These are phyloP conservation scores for Penicillium bialowiezense DNA, from an alignment of 495 filamentous ascomycete genomes.

Conservation along the genomic window DNA sequence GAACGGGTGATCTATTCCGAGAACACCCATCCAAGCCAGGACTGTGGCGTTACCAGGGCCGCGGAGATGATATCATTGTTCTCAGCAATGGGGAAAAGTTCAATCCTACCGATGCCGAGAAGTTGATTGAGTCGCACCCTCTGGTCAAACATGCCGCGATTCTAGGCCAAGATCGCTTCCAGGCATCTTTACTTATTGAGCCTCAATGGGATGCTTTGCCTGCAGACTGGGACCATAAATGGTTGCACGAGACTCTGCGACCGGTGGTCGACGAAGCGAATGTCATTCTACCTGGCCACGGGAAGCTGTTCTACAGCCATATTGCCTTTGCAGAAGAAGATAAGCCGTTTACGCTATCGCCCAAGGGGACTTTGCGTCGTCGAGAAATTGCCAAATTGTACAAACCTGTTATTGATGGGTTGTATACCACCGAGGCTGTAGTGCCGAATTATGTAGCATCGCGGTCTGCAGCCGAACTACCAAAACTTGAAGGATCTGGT, in stretches of 20 bases:
- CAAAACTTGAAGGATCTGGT: not conserved
- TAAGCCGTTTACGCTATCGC: slow-evolving; percentile 1
- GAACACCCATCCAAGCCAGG: slow-evolving; percentile 12
- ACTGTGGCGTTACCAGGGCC: slow-evolving; percentile 29
- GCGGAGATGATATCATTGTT: slow-evolving; percentile 38
- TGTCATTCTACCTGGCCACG: not conserved
- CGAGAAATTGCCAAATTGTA: not conserved
- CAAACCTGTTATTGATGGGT: not conserved
- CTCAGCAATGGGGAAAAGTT: slow-evolving; percentile 37
- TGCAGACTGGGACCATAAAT: not conserved
- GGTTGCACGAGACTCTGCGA: not conserved
- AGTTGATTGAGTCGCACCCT: not conserved
- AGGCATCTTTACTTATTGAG: not conserved
- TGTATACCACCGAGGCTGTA: not conserved
- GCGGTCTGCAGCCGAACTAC: not conserved
- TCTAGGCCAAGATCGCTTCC: not conserved
- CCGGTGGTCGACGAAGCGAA: not conserved
- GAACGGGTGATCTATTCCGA: slow-evolving; percentile 15
- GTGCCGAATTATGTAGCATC: too few relatives aligned
- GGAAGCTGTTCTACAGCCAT: not conserved
- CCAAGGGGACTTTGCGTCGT: not conserved
- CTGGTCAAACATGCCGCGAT: not conserved
- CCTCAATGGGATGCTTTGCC: not conserved
- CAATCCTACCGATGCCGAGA: slow-evolving; percentile 21
- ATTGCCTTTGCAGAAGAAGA: not conserved